Evolutionary conservation across 2,329 filamentous ascomycete genomes (phyloP).

Genomic region (Microsporum ferrugineum): DNA sequence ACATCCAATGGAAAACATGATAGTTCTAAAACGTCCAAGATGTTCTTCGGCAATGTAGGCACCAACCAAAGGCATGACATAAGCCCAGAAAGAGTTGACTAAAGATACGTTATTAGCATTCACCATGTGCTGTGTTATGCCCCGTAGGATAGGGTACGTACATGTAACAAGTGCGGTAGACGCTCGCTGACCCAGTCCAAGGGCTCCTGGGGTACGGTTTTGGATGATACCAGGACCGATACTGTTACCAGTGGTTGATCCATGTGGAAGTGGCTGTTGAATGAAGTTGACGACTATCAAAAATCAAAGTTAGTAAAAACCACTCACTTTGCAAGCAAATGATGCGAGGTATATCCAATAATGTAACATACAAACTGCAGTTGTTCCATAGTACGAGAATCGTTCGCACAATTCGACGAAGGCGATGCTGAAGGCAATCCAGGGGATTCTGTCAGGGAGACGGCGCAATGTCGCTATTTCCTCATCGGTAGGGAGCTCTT

Average conservation of each 20-base stretch:
- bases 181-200: slow-evolving; percentile 48
- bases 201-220: slow-evolving; percentile 43
- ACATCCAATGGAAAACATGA: slow-evolving; percentile 52
- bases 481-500: slow-evolving; percentile 22
- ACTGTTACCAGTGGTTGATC: slow-evolving; percentile 45
- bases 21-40: slow-evolving; percentile 58
- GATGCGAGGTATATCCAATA: neutral
- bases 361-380: slow-evolving; percentile 47
- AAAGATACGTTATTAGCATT: neutral
- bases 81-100: slow-evolving; percentile 53
- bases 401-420: slow-evolving; percentile 66
- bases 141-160: slow-evolving; percentile 17
- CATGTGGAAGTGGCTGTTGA: slow-evolving; percentile 43
- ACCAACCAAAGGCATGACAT: slow-evolving; percentile 48
- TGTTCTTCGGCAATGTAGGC: slow-evolving; percentile 56
- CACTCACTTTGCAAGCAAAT: neutral
- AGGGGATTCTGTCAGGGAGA: slow-evolving; percentile 41
- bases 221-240: slow-evolving; percentile 20
- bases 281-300: slow-evolving; percentile 49
- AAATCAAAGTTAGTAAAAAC: slow-evolving; percentile 9
- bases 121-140: neutral
- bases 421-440: slow-evolving; percentile 56
- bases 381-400: slow-evolving; percentile 65
- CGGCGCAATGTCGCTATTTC: slow-evolving; percentile 27
- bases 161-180: slow-evolving; percentile 41